Percentiles rank a stretch among this genome's conserved stretches.
Evolutionary conservation across 768 basidiomycete species (phyloP).

Genomic region (Leucogyrophana mollusca): DNA sequence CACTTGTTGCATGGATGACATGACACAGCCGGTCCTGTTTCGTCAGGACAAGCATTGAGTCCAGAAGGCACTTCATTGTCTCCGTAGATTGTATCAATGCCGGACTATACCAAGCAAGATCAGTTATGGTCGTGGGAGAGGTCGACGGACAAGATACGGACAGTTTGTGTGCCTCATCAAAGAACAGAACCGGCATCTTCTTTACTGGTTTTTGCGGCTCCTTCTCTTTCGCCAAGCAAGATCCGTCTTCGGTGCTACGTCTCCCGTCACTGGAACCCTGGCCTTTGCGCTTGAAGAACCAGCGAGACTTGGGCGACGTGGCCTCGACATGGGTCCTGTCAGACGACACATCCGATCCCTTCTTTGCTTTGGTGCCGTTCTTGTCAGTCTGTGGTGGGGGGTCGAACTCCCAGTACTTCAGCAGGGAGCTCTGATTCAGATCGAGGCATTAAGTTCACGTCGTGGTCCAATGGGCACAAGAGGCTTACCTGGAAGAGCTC

Average conservation of each 20-base stretch:
- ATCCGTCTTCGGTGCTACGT: slow-evolving; percentile 32
- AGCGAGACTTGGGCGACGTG: slow-evolving; percentile 24
- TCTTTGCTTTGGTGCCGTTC: slow-evolving; percentile 19
- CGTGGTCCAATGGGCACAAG: not conserved
- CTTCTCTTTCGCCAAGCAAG: slow-evolving; percentile 21
- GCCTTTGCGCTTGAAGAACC: slow-evolving; percentile 24
- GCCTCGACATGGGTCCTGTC: slow-evolving; percentile 43
- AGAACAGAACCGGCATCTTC: slow-evolving; percentile 77
- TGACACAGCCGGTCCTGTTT: slow-evolving; percentile 87
- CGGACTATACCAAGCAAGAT: slow-evolving; percentile 44
- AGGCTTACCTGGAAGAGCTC: slow-evolving; percentile 70
- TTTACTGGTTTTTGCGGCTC: slow-evolving; percentile 44
- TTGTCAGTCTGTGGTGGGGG: slow-evolving; percentile 33
- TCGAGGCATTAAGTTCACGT: too few relatives aligned
- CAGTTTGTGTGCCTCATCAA: slow-evolving; percentile 87
- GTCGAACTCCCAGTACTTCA: slow-evolving; percentile 73
- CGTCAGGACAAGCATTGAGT: slow-evolving; percentile 83
- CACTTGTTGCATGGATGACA: slow-evolving; percentile 79
- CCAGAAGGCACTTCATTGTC: slow-evolving; percentile 81
- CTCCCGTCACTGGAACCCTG: slow-evolving; percentile 22
- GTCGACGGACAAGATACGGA: slow-evolving; percentile 30
- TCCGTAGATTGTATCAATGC: slow-evolving; percentile 74
- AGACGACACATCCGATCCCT: slow-evolving; percentile 34
- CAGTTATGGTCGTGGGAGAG: not conserved
- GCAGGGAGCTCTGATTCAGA: slow-evolving; percentile 53